Evolutionary conservation across 2,329 filamentous ascomycete species (phyloP).

Genomic region (Diaporthe sp.): DNA sequence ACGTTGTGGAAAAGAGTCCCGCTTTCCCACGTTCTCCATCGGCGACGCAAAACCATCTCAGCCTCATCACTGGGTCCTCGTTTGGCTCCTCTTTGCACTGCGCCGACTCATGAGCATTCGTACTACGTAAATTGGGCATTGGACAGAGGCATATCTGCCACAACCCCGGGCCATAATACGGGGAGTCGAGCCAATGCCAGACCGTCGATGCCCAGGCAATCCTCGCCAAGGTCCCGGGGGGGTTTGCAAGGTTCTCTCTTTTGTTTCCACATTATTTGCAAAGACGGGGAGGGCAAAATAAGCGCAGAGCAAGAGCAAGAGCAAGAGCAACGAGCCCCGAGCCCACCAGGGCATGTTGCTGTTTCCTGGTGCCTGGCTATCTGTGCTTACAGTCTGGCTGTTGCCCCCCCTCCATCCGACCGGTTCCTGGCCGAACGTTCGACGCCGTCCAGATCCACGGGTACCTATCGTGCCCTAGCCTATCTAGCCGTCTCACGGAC

Average conservation of each 20-base stretch:
- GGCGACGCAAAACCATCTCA: not conserved
- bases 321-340: not conserved
- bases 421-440: not conserved
- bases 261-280: not conserved
- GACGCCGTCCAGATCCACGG: not conserved
- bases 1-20: not conserved
- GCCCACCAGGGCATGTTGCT: too few relatives aligned
- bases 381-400: not conserved
- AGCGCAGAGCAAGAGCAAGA: not conserved
- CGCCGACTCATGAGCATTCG: conserved; percentile 12
- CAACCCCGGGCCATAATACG: conserved; percentile 10
- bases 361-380: not conserved
- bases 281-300: not conserved
- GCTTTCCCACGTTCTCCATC: conserved; percentile 28
- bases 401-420: too few relatives aligned
- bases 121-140: conserved; percentile 12
- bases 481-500: conserved; percentile 10
- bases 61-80: conserved; percentile 18
- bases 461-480: not conserved
- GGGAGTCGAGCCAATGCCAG: conserved; percentile 18
- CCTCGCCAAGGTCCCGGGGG: conserved; percentile 22
- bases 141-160: conserved; percentile 24
- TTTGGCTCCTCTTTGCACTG: not conserved
- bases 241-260: not conserved
- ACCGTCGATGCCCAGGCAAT: conserved; percentile 2